Conservation (phyloP, 2,329 filamentous ascomycete species). For the Pseudogymnoascus sp. region DNA sequence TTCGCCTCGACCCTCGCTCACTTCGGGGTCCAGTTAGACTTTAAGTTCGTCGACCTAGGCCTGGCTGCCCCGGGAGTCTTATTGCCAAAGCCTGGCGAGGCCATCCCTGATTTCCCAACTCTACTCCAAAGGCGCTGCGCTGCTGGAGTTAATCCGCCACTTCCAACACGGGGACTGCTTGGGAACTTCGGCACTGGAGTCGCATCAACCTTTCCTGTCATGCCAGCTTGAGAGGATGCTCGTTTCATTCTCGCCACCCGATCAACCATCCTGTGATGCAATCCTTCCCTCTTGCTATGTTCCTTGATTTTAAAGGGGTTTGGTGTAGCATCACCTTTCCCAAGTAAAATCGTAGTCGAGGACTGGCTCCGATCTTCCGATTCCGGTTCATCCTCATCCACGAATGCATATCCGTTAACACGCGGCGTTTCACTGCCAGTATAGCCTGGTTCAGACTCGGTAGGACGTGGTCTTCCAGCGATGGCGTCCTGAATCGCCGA, state of each 20-base stretch:
- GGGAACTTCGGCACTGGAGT: slow-evolving; percentile 63
- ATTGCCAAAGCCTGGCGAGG: slow-evolving; percentile 21
- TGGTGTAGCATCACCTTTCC: slow-evolving; percentile 51
- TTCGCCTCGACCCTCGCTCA: neutral
- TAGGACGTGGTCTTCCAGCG: slow-evolving; percentile 56
- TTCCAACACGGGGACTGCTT: slow-evolving; percentile 49
- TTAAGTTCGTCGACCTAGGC: slow-evolving; percentile 20
- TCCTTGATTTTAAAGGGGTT: slow-evolving; percentile 77
- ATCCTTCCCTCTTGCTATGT: slow-evolving; percentile 64
- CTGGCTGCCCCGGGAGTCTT: slow-evolving; percentile 22
- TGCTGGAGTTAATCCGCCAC: slow-evolving; percentile 60
- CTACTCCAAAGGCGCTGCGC: slow-evolving; percentile 60
- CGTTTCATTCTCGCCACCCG: slow-evolving; percentile 66
- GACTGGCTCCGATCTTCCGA: slow-evolving; percentile 31
- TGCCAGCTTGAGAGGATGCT: slow-evolving; percentile 48
- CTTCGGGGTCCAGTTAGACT: slow-evolving; percentile 22
- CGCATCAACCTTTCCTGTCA: slow-evolving; percentile 49
- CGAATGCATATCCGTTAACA: slow-evolving; percentile 89
- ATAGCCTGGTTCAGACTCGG: slow-evolving; percentile 51
- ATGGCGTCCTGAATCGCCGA: slow-evolving; percentile 81
- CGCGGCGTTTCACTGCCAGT: slow-evolving; percentile 69
- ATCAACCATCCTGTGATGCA: slow-evolving; percentile 84
- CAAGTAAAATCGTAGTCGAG: slow-evolving; percentile 46
- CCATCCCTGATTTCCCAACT: slow-evolving; percentile 38
- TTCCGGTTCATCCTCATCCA: slow-evolving; percentile 64